Conservation (phyloP, 1,139 yeast genomes). For the Taphrina sp. region DNA sequence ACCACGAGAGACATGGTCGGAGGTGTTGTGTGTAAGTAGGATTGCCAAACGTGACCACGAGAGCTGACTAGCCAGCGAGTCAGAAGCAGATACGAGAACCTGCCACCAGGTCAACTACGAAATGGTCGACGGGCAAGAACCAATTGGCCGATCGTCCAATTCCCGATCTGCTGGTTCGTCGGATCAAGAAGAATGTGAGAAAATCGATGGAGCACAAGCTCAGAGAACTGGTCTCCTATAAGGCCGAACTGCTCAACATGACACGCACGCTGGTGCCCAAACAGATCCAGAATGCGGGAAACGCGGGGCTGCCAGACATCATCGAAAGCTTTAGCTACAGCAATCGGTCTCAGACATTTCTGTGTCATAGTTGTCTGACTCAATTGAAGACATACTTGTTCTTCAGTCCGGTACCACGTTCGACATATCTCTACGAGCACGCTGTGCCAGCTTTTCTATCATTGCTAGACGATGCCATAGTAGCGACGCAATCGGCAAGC, state of each 20-base stretch:
- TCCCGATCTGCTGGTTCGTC: conserved; percentile 10
- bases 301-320: background rate
- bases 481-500: background rate
- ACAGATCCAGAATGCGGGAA: background rate
- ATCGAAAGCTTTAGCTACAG: background rate
- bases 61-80: too few relatives aligned
- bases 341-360: background rate
- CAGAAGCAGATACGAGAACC: background rate
- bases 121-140: background rate
- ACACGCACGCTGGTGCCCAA: conserved; percentile 1
- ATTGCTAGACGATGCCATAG: conserved; percentile 4
- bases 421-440: conserved; percentile 12
- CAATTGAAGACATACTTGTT: conserved; percentile 3
- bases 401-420: conserved; percentile 11
- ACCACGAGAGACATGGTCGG: too few relatives aligned
- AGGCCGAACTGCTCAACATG: conserved; percentile 4
- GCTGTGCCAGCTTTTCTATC: conserved; percentile 9
- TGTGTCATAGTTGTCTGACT: background rate
- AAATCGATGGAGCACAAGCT: conserved; percentile 11
- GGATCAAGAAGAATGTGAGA: conserved; percentile 4
- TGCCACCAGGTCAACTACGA: background rate
- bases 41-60: too few relatives aligned
- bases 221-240: background rate
- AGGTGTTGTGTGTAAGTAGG: too few relatives aligned
- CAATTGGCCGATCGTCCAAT: conserved; percentile 6